A percentile compares a stretch with the other conserved stretches of the same genome.
phyloP scores from a whole-genome alignment of 345 rosid species.

The Atalantia buxifolia region DNA sequence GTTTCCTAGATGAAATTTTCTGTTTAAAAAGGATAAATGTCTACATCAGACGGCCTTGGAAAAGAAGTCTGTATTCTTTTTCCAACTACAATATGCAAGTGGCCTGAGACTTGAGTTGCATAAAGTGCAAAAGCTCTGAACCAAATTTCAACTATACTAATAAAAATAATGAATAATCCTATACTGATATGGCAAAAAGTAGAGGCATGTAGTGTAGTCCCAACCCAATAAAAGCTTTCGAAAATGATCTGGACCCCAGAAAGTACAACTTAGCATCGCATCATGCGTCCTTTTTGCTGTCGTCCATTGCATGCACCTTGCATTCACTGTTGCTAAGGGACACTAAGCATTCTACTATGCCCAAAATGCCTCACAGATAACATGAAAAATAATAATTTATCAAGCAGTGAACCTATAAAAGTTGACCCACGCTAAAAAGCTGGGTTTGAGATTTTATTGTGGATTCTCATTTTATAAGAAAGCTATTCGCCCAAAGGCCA shows the following conservation, averaged over 20 bases:
- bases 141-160: neutral
- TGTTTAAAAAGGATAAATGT: constrained; percentile 32
- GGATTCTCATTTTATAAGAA: neutral
- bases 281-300: neutral
- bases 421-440: neutral
- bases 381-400: neutral
- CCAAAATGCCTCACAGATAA: neutral
- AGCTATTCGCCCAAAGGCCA: neutral
- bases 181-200: neutral
- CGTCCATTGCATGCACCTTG: constrained; percentile 6
- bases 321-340: neutral
- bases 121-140: constrained; percentile 4
- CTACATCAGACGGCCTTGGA: constrained; percentile 28
- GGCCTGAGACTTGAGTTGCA: neutral
- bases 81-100: constrained; percentile 16
- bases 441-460: neutral
- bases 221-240: neutral
- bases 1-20: constrained; percentile 30
- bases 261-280: neutral
- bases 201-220: neutral
- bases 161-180: neutral
- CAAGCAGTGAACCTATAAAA: neutral
- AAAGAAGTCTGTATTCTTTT: constrained; percentile 15
- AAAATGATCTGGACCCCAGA: constrained; percentile 3
- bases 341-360: neutral